phyloP scores from a whole-genome alignment of 2,329 filamentous ascomycete species.

The Ophiostoma australiae region DNA sequence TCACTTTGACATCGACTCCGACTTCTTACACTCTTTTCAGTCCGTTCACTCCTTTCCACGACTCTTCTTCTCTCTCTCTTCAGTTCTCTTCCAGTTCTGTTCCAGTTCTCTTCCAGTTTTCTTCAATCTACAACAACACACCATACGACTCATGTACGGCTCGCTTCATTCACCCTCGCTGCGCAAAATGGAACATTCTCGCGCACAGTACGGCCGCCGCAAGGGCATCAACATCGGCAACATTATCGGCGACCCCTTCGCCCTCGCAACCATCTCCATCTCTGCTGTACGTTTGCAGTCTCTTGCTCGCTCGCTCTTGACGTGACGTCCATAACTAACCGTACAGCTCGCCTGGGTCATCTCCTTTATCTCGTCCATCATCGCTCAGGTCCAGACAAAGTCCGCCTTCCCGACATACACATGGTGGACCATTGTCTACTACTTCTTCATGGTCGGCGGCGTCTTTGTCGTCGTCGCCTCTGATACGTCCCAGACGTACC shows the following conservation, averaged over 20 bases:
- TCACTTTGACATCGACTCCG: slow-evolving; percentile 10
- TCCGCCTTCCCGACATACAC: slow-evolving; percentile 72
- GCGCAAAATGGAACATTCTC: slow-evolving; percentile 72
- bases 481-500: slow-evolving; percentile 79
- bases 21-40: slow-evolving; percentile 18
- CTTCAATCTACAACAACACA: not conserved
- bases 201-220: slow-evolving; percentile 51
- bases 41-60: not conserved
- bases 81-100: too few species aligned
- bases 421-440: slow-evolving; percentile 88
- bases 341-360: slow-evolving; percentile 88
- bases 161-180: slow-evolving; percentile 68
- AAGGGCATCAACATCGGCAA: slow-evolving; percentile 72
- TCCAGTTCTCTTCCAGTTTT: not conserved
- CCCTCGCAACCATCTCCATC: slow-evolving; percentile 89
- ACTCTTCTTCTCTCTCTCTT: slow-evolving; percentile 14
- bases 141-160: slow-evolving; percentile 51
- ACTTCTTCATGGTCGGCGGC: slow-evolving; percentile 74
- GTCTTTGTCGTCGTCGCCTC: slow-evolving; percentile 79
- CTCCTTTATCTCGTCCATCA: slow-evolving; percentile 78
- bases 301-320: not conserved
- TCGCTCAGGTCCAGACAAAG: slow-evolving; percentile 55
- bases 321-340: not conserved
- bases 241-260: slow-evolving; percentile 93
- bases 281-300: slow-evolving; percentile 60